phyloP scores from a whole-genome alignment of 164 flowering plant genomes.

The Tinospora cordifolia region DNA sequence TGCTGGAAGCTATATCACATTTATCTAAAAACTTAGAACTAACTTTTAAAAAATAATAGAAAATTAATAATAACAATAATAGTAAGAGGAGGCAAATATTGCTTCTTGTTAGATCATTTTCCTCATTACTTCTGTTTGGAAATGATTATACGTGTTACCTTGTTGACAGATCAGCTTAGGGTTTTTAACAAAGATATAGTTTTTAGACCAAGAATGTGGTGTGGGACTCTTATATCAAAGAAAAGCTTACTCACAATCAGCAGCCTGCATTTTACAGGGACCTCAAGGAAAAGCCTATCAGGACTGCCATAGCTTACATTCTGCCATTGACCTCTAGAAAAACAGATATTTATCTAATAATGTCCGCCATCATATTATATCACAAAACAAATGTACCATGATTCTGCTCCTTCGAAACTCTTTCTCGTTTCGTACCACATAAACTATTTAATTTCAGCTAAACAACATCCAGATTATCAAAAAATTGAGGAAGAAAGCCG shows the following conservation, averaged over 20 bases:
- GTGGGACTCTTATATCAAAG: too few species aligned
- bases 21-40: too few species aligned
- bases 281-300: too few species aligned
- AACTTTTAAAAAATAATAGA: too few species aligned
- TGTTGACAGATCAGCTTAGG: neutral
- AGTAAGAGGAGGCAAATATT: neutral
- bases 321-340: neutral
- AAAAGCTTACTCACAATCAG: too few species aligned
- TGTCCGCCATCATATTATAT: too few species aligned
- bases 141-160: neutral
- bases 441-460: neutral
- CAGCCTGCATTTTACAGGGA: too few species aligned
- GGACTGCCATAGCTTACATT: neutral
- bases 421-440: neutral
- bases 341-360: too few species aligned
- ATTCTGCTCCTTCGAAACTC: too few species aligned
- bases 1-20: too few species aligned
- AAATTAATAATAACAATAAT: too few species aligned
- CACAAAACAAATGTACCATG: too few species aligned
- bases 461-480: neutral
- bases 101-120: neutral
- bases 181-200: neutral
- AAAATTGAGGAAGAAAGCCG: neutral
- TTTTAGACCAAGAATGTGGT: neutral
- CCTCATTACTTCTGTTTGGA: neutral